Evolutionary conservation across 257 asterid species (phyloP).

Genomic region (Galeopsis tetrahit): DNA sequence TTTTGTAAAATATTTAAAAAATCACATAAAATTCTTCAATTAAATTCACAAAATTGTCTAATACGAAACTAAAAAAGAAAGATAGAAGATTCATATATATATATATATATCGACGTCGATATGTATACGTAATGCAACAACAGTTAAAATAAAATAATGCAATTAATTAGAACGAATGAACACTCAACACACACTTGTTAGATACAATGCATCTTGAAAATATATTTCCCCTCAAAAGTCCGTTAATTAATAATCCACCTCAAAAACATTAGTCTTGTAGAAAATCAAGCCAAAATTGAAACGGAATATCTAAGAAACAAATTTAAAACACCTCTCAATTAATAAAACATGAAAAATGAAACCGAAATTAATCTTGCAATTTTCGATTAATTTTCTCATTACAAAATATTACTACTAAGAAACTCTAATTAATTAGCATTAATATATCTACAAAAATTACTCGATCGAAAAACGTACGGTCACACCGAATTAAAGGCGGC

Average conservation of each 20-base stretch:
- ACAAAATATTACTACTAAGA: not conserved
- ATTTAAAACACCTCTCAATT: not conserved
- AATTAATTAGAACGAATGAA: constrained; percentile 5
- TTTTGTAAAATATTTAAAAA: too few relatives aligned
- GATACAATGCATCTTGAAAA: constrained; percentile 45
- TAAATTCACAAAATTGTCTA: too few relatives aligned
- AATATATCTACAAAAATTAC: constrained; percentile 28
- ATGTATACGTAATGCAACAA: too few relatives aligned
- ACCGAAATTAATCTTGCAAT: too few relatives aligned
- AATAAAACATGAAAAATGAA: not conserved
- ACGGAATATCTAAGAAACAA: too few relatives aligned
- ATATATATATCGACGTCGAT: too few relatives aligned
- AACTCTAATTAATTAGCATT: constrained; percentile 22
- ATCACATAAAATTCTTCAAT: too few relatives aligned
- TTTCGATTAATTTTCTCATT: not conserved
- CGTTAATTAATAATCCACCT: not conserved
- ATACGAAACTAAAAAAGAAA: too few relatives aligned
- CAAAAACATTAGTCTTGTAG: not conserved
- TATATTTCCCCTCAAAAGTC: constrained; percentile 4
- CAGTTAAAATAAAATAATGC: not conserved
- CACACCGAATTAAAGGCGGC: constrained; percentile 27
- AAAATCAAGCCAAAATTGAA: not conserved
- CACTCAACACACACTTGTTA: not conserved
- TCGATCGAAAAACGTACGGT: constrained; percentile 8
- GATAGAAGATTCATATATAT: too few relatives aligned